Evolutionary conservation across 805 yeast genomes (phyloP), one percentile per base, ranked within the genome.

Genomic region (Isabelozyma gotoi): DNA sequence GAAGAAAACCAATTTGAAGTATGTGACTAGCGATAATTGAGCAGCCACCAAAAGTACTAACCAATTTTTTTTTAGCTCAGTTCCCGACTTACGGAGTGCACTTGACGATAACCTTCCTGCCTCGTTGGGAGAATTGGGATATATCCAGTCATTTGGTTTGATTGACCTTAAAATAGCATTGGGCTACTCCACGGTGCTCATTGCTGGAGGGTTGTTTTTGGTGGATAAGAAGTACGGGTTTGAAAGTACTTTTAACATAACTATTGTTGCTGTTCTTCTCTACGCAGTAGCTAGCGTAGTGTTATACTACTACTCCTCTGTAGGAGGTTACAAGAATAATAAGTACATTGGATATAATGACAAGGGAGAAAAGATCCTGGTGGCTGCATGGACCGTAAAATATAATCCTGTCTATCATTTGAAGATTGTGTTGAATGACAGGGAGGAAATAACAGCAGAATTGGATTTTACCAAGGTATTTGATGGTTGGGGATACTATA

Each of bases 181-280:
- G 29, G 84, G 84, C 0, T 69, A 73, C 45, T 31, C 63, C 27
- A 71, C 80, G 4, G 80, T 77, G 11, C 62, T 62, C 4, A 54
- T 72, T 20, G 75, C 82, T 7, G 83, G 70, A 2, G 56, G 59
- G 16, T 60, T 78, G 47, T 80, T 68, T 54, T 66, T 66, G 45
- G 44, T 73, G 19, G 85, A 80, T 45, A 80, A 79, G 57, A 70
- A 76, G 45, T 65, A 57, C 40, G 60, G 68, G 20, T 79, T 79
- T 57, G 57, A 62, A 14, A 73, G 78, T 32, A 40, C 59, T 19
- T 71, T 67, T 43, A 49, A 52, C 33, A 47, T 65, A 21, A 73
- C 77, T 0, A 62, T 59, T 8, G 52, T 54, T 0, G 51, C 69
- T 16, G 70, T 79, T 14, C 58, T 49, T 6, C 49, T 59, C 3